A percentile compares a stretch with the other conserved stretches of the same genome.
Evolutionary conservation across 75 land plant species (phyloP).

Genomic region (Pseudotsuga menziesii): DNA sequence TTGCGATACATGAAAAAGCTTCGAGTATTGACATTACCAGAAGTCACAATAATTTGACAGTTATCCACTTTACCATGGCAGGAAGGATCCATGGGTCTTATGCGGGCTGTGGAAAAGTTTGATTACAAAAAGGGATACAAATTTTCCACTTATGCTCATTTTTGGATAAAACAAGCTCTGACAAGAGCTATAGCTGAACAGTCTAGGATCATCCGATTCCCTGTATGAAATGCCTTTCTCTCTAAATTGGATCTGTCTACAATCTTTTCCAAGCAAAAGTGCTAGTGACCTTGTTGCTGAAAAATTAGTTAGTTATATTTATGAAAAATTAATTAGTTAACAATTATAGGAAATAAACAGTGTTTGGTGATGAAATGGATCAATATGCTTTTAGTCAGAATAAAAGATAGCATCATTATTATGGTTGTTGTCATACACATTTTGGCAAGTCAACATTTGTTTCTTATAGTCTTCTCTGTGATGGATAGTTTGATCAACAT

Average conservation of each 20-base stretch:
- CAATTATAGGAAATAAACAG: neutral
- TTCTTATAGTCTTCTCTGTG: neutral
- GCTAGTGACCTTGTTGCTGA: neutral
- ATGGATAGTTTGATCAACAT: no score
- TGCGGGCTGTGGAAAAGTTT: conserved; percentile 65
- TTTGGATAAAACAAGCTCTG: conserved; percentile 69
- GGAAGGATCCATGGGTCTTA: conserved; percentile 75
- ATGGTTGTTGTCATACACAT: neutral
- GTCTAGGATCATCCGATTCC: conserved; percentile 66
- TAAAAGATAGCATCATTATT: neutral
- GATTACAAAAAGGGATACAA: conserved; percentile 58
- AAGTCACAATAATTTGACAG: neutral
- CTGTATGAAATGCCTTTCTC: conserved; percentile 33
- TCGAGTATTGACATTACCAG: neutral
- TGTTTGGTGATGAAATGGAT: neutral
- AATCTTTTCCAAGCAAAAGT: neutral
- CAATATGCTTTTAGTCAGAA: neutral
- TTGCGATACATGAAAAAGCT: neutral
- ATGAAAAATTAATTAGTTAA: neutral
- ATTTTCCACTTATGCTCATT: conserved; percentile 73
- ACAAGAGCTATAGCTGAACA: conserved; percentile 49
- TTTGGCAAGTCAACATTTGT: neutral
- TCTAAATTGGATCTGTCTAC: neutral
- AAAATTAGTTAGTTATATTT: neutral
- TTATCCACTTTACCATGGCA: conserved; percentile 13